Percentiles rank a stretch among this genome's conserved stretches.
phyloP scores from a whole-genome alignment of 1,284 basidiomycete genomes.

The Leccinum subrobustum region DNA sequence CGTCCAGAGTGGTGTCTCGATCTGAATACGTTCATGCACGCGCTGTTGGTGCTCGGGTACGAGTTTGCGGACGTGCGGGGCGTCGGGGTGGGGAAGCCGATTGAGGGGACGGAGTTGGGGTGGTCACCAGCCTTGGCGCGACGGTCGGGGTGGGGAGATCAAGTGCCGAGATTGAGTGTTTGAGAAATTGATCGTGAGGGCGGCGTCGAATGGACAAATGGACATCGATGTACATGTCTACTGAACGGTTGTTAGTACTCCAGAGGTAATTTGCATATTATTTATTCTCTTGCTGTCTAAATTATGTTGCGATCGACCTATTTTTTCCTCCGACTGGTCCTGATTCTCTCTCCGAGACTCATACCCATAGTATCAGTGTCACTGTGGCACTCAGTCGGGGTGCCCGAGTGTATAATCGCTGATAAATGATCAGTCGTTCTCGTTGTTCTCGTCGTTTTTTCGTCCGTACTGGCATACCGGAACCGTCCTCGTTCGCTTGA shows the following conservation, averaged over 20 bases:
- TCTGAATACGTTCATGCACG: constrained; percentile 88
- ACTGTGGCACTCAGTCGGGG: too few species aligned
- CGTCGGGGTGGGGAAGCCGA: constrained; percentile 84
- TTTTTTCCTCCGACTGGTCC: background rate
- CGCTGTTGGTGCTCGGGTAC: constrained; percentile 79
- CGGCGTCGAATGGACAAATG: background rate
- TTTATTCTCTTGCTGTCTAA: background rate
- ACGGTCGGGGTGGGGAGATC: constrained; percentile 63
- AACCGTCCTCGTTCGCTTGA: too few species aligned
- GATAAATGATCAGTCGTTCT: too few species aligned
- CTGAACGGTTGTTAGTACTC: background rate
- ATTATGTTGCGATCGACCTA: background rate
- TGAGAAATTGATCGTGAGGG: background rate
- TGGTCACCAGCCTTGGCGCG: constrained; percentile 84
- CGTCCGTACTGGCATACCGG: too few species aligned
- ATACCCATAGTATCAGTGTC: background rate
- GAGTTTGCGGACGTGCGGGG: constrained; percentile 71
- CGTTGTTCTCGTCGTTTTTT: too few species aligned
- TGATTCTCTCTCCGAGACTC: too few species aligned
- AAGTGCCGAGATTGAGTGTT: constrained; percentile 38
- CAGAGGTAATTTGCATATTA: background rate
- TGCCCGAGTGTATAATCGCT: too few species aligned
- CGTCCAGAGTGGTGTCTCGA: constrained; percentile 95
- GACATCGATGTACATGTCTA: background rate
- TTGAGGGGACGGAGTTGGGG: constrained; percentile 90